These are phyloP conservation scores for Lactarius sp. DNA, from an alignment of 768 basidiomycete genomes.

Conservation along the genomic window DNA sequence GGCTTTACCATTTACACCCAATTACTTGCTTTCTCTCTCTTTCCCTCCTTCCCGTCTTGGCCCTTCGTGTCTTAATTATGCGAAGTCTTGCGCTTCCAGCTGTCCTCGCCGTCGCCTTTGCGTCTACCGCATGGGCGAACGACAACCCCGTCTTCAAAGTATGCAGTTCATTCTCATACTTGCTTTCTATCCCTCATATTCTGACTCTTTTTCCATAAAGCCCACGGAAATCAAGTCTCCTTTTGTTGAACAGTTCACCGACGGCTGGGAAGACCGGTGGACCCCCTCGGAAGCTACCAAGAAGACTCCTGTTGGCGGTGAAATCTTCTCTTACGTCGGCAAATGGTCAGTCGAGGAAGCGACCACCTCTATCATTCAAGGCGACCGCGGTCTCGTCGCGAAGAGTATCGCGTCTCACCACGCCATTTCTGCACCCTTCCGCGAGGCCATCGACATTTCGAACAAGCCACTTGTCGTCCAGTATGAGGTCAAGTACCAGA, in stretches of 20 bases:
- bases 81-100: conserved; percentile 82
- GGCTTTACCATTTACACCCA: conserved; percentile 15
- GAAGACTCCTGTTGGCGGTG: conserved; percentile 92
- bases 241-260: conserved; percentile 95
- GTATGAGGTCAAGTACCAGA: conserved; percentile 99
- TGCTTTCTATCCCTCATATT: not conserved
- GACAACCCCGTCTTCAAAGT: conserved; percentile 68
- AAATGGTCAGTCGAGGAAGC: conserved; percentile 96
- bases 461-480: conserved; percentile 88
- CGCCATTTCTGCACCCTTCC: conserved; percentile 94
- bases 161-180: conserved; percentile 19
- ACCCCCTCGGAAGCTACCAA: conserved; percentile 96
- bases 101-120: conserved; percentile 57
- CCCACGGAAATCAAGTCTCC: conserved; percentile 74
- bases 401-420: conserved; percentile 98
- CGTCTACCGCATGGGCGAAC: conserved; percentile 55
- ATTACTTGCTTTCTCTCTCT: conserved; percentile 36
- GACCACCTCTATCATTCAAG: conserved; percentile 64
- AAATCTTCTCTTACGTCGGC: conserved; percentile 97
- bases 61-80: conserved; percentile 42
- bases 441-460: conserved; percentile 69
- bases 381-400: conserved; percentile 89
- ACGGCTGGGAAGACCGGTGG: conserved; percentile 89
- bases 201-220: conserved; percentile 37
- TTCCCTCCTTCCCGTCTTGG: conserved; percentile 29